These are phyloP conservation scores for Grosmannia clavigera DNA, from an alignment of 2,329 filamentous ascomycete genomes.

Conservation along the genomic window DNA sequence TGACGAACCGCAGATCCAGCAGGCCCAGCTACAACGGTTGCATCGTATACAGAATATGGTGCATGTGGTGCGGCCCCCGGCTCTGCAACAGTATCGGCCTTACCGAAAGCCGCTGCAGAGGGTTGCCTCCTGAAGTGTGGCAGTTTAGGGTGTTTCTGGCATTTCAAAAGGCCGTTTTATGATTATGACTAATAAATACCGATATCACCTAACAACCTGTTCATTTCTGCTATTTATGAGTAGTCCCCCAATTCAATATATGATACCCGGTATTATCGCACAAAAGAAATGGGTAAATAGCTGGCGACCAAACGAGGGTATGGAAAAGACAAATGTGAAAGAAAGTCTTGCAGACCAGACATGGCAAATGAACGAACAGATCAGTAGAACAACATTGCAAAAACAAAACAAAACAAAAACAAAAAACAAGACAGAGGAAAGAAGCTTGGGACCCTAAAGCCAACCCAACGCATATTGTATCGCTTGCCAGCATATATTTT, in stretches of 20 bases:
- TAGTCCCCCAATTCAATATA: background rate
- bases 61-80: background rate
- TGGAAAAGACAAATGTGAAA: background rate
- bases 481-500: too few relatives aligned
- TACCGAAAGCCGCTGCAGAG: background rate
- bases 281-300: background rate
- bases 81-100: background rate
- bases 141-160: background rate
- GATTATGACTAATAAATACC: background rate
- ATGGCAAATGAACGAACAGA: background rate
- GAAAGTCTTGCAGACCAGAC: background rate
- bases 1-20: background rate
- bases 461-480: background rate
- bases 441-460: background rate
- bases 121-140: background rate
- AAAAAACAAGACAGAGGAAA: background rate
- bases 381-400: background rate
- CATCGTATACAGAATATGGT: background rate
- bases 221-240: background rate
- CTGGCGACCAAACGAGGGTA: background rate
- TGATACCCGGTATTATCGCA: background rate
- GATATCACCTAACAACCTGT: background rate
- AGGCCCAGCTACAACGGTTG: slow-evolving; percentile 4
- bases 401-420: background rate
- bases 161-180: background rate